phyloP scores from a whole-genome alignment of 495 filamentous ascomycete genomes.

The Xylaria scruposa region DNA sequence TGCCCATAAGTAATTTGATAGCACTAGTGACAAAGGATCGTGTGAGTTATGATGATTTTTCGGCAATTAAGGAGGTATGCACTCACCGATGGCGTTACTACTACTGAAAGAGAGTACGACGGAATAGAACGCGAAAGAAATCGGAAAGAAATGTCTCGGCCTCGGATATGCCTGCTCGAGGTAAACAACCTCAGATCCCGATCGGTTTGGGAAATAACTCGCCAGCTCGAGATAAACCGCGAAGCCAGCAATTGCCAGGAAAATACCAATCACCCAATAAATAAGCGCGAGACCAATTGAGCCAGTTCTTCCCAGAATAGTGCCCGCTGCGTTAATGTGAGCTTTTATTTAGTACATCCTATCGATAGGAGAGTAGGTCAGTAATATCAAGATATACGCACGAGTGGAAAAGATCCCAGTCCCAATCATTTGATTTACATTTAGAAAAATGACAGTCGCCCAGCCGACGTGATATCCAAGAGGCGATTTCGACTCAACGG shows the following conservation, averaged over 20 bases:
- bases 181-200: conserved; percentile 69
- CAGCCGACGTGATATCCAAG: conserved; percentile 65
- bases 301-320: conserved; percentile 61
- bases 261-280: conserved; percentile 66
- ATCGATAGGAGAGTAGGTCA: too few relatives aligned
- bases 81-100: conserved; percentile 64
- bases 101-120: conserved; percentile 68
- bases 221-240: conserved; percentile 66
- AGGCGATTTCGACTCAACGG: conserved; percentile 64
- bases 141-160: conserved; percentile 66
- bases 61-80: not conserved
- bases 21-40: conserved; percentile 10
- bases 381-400: conserved; percentile 38
- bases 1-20: conserved; percentile 38
- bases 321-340: conserved; percentile 49
- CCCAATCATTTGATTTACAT: conserved; percentile 70
- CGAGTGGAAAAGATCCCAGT: conserved; percentile 71
- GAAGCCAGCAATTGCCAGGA: conserved; percentile 58
- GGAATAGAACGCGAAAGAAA: conserved; percentile 64
- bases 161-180: conserved; percentile 69
- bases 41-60: not conserved
- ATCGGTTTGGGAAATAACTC: conserved; percentile 68
- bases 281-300: conserved; percentile 66
- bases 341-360: not conserved
- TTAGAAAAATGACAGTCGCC: conserved; percentile 65